A percentile compares a stretch with the other conserved stretches of the same genome.
These are phyloP conservation scores for Hymenotorrendiella dingleyae DNA, from an alignment of 2,329 filamentous ascomycete species.

Conservation along the genomic window DNA sequence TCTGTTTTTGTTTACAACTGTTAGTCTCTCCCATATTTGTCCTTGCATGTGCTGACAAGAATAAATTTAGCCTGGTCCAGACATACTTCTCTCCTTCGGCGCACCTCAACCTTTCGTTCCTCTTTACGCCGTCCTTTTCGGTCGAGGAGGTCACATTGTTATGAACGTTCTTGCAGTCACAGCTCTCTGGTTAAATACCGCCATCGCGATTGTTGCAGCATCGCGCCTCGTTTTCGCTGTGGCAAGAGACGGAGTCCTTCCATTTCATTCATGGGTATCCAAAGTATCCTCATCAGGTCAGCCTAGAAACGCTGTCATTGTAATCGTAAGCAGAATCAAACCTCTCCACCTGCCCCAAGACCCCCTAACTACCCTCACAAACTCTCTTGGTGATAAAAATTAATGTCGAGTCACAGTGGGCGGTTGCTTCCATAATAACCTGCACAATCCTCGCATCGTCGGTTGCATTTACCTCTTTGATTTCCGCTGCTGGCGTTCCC, in stretches of 20 bases:
- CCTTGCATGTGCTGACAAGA: conserved; percentile 6
- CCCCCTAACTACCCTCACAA: too few relatives aligned
- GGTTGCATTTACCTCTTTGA: conserved; percentile 48
- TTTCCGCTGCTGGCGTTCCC: conserved; percentile 46
- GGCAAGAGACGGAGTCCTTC: conserved; percentile 53
- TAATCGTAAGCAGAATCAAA: too few relatives aligned
- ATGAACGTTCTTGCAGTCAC: conserved; percentile 54
- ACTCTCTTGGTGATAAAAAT: too few relatives aligned
- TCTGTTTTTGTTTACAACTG: conserved; percentile 52
- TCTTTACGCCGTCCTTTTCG: conserved; percentile 51
- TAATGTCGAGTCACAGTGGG: too few relatives aligned
- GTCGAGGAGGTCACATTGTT: conserved; percentile 50
- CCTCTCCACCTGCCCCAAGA: too few relatives aligned
- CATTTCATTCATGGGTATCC: conserved; percentile 53
- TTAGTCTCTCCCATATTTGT: conserved; percentile 26
- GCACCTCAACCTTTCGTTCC: conserved; percentile 54
- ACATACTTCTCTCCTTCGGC: conserved; percentile 46
- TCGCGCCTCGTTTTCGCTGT: conserved; percentile 58
- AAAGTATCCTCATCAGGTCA: conserved; percentile 45
- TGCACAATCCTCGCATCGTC: conserved; percentile 53
- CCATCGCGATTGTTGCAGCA: conserved; percentile 52
- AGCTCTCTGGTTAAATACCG: conserved; percentile 51
- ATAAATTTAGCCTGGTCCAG: conserved; percentile 40
- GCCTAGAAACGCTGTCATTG: conserved; percentile 53
- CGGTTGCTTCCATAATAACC: conserved; percentile 45